Conservation (phyloP, 2,329 filamentous ascomycete genomes). For the Sporothrix dimorphospora region DNA sequence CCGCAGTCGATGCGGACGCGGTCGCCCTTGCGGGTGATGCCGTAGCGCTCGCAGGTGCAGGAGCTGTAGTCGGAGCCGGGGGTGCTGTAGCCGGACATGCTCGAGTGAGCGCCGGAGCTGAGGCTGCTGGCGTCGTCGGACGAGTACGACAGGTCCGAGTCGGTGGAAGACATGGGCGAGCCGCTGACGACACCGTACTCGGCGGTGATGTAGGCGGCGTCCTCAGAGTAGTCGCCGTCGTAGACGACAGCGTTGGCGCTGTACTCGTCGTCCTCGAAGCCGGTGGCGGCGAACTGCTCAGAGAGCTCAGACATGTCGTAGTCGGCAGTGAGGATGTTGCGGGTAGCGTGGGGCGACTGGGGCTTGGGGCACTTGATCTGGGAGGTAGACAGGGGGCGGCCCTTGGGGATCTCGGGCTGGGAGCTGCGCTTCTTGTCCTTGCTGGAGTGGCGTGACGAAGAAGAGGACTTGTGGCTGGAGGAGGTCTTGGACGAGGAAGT, state of each 20-base stretch:
- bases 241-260: slow-evolving; percentile 22
- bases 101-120: slow-evolving; percentile 61
- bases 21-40: slow-evolving; percentile 90
- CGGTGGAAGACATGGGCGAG: slow-evolving; percentile 65
- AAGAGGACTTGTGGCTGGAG: slow-evolving; percentile 23
- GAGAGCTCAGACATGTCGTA: slow-evolving; percentile 80
- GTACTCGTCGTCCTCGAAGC: slow-evolving; percentile 48
- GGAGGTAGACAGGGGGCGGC: slow-evolving; percentile 82
- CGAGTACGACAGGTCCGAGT: slow-evolving; percentile 69
- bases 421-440: slow-evolving; percentile 51
- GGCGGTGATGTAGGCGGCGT: slow-evolving; percentile 49
- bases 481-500: slow-evolving; percentile 29
- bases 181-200: slow-evolving; percentile 53
- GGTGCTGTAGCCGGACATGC: slow-evolving; percentile 76
- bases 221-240: slow-evolving; percentile 27
- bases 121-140: slow-evolving; percentile 68
- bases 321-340: slow-evolving; percentile 80
- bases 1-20: slow-evolving; percentile 96
- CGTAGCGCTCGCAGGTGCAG: slow-evolving; percentile 95
- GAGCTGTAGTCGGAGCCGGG: slow-evolving; percentile 73
- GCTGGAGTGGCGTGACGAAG: slow-evolving; percentile 39
- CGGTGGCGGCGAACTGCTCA: slow-evolving; percentile 68
- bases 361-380: slow-evolving; percentile 92
- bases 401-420: slow-evolving; percentile 75
- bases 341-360: slow-evolving; percentile 82